Evolutionary conservation across 257 asterid species (phyloP).

Genomic region (Fraxinus quadrangulata): DNA sequence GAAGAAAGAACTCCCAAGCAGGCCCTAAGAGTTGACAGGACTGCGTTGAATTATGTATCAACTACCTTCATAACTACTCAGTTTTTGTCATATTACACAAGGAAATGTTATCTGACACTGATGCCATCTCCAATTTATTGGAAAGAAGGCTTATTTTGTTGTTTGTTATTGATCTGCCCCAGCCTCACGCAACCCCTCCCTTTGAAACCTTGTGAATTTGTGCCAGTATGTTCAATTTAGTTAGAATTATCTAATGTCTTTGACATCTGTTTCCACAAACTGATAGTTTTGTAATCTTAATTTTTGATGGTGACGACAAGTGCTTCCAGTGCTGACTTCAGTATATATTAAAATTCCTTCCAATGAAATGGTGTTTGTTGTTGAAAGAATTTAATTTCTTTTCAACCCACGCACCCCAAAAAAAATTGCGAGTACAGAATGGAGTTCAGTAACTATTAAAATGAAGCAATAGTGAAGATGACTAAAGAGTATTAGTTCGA

Average conservation of each 20-base stretch:
- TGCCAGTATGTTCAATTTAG: no score
- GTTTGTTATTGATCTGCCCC: neutral
- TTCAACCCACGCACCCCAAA: neutral
- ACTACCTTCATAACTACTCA: neutral
- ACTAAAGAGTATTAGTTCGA: neutral
- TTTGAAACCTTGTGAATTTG: neutral
- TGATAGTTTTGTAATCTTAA: neutral
- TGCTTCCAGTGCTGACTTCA: neutral
- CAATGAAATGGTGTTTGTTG: neutral
- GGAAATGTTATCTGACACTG: neutral
- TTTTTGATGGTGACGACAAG: neutral
- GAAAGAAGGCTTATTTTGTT: neutral
- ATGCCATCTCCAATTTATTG: neutral
- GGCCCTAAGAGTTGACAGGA: neutral
- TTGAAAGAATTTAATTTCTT: neutral
- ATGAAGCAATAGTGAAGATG: neutral
- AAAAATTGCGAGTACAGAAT: neutral
- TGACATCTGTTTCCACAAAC: neutral
- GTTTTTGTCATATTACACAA: neutral
- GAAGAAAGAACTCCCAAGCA: no score
- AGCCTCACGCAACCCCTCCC: neutral
- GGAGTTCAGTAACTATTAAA: neutral
- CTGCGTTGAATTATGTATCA: neutral
- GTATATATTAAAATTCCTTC: no score
- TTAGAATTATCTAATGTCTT: neutral